phyloP scores from a whole-genome alignment of 257 asterid species.

The Mitragyna speciosa region DNA sequence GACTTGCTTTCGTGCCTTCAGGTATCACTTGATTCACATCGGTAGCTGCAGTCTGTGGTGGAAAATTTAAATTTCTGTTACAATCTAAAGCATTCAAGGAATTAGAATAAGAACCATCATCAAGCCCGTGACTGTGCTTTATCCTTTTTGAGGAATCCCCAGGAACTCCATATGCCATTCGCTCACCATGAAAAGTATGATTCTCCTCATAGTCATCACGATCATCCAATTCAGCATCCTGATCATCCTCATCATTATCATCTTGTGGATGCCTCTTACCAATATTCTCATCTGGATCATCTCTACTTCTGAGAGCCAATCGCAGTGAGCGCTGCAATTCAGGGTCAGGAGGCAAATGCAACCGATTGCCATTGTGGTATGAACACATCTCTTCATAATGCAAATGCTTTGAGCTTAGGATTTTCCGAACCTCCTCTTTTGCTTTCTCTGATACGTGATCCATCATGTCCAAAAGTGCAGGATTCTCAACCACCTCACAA shows the following conservation, averaged over 20 bases:
- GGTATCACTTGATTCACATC: conserved; percentile 27
- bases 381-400: conserved; percentile 97
- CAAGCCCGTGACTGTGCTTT: conserved; percentile 30
- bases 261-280: conserved; percentile 39
- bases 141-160: conserved; percentile 32
- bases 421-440: conserved; percentile 76
- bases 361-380: conserved; percentile 68
- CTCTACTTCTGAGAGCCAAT: conserved; percentile 62
- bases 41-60: conserved; percentile 18
- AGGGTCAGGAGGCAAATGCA: conserved; percentile 74
- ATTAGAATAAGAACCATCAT: conserved; percentile 16
- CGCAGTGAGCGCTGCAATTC: conserved; percentile 65
- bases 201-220: conserved; percentile 49
- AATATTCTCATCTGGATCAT: conserved; percentile 49
- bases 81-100: conserved; percentile 29
- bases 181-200: conserved; percentile 31
- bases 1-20: conserved; percentile 29
- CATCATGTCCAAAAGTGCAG: conserved; percentile 59
- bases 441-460: conserved; percentile 65
- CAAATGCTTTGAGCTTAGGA: conserved; percentile 75
- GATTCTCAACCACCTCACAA: conserved; percentile 84
- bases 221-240: conserved; percentile 47
- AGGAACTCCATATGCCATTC: conserved; percentile 13
- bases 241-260: conserved; percentile 59
- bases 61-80: conserved; percentile 21